Evolutionary conservation across 2,329 filamentous ascomycete species (phyloP).

Genomic region (Dactylella cylindrospora): DNA sequence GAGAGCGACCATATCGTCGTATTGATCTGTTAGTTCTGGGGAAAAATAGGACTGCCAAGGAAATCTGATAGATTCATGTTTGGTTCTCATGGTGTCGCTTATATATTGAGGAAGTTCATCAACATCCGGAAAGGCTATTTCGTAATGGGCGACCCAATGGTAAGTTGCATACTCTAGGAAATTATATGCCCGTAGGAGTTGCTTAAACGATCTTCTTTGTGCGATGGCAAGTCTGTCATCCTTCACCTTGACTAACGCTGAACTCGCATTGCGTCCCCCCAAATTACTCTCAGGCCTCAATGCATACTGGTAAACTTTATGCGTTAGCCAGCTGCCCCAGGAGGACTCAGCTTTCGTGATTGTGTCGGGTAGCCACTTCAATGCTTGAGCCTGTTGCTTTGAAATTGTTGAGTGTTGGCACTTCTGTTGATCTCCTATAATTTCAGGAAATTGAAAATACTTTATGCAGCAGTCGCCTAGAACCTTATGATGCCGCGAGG

Average conservation of each 20-base stretch:
- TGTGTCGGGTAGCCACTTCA: not conserved
- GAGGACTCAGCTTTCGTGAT: not conserved
- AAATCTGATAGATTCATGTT: conserved; percentile 7
- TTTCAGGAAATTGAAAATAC: conserved; percentile 17
- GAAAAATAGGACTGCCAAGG: conserved; percentile 21
- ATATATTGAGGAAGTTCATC: too few species aligned
- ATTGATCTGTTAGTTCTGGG: not conserved
- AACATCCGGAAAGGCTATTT: too few species aligned
- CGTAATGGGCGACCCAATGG: conserved; percentile 12
- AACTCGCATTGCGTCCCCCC: not conserved
- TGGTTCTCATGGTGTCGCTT: not conserved
- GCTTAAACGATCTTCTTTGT: conserved; percentile 4
- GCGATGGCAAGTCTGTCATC: not conserved
- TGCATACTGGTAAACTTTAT: not conserved
- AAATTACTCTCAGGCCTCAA: not conserved
- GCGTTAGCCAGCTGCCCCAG: conserved; percentile 7
- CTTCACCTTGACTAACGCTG: not conserved
- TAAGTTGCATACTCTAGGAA: conserved; percentile 20
- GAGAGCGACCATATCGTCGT: not conserved
- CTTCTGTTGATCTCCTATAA: not conserved
- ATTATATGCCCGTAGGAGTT: not conserved
- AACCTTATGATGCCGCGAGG: not conserved
- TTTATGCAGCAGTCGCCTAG: conserved; percentile 1
- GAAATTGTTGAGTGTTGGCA: not conserved
- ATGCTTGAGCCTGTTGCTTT: not conserved